Evolutionary conservation across 768 basidiomycete genomes (phyloP).

Genomic region (Lactarius trivialis): DNA sequence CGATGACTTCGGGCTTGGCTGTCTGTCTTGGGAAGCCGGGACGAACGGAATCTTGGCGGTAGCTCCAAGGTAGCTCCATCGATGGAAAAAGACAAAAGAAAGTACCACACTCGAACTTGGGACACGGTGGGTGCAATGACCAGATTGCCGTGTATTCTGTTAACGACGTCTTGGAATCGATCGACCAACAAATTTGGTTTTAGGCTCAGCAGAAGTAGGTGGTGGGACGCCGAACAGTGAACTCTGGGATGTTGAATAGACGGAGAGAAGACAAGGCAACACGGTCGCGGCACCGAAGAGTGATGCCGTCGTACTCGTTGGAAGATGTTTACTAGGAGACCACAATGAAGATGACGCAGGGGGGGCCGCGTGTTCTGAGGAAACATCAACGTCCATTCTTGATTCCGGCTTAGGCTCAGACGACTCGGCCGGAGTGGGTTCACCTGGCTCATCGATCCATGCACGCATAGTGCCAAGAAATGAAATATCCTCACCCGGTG

Average conservation of each 20-base stretch:
- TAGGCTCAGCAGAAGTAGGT: not conserved
- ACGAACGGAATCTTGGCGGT: slow-evolving; percentile 74
- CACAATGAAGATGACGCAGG: slow-evolving; percentile 4
- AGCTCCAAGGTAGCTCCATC: too few relatives aligned
- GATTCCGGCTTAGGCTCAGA: not conserved
- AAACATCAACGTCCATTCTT: slow-evolving; percentile 6
- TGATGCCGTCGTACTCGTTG: slow-evolving; percentile 18
- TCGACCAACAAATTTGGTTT: not conserved
- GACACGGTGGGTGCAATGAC: slow-evolving; percentile 51
- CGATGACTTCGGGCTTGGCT: slow-evolving; percentile 31
- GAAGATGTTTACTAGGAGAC: slow-evolving; percentile 1
- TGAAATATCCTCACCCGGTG: slow-evolving; percentile 55
- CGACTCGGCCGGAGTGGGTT: not conserved
- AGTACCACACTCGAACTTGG: slow-evolving; percentile 29
- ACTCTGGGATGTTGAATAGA: slow-evolving; percentile 33
- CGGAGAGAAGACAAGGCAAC: not conserved
- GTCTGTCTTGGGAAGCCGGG: slow-evolving; percentile 50
- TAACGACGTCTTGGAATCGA: slow-evolving; percentile 48
- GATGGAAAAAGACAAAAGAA: not conserved
- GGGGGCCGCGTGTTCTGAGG: not conserved
- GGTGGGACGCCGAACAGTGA: slow-evolving; percentile 36
- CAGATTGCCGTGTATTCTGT: slow-evolving; percentile 62
- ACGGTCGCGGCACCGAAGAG: slow-evolving; percentile 20
- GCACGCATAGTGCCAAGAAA: not conserved
- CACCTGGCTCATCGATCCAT: not conserved